A percentile compares a stretch with the other conserved stretches of the same genome.
phyloP scores from a whole-genome alignment of 2,329 filamentous ascomycete species.

The Xylariales sp. region DNA sequence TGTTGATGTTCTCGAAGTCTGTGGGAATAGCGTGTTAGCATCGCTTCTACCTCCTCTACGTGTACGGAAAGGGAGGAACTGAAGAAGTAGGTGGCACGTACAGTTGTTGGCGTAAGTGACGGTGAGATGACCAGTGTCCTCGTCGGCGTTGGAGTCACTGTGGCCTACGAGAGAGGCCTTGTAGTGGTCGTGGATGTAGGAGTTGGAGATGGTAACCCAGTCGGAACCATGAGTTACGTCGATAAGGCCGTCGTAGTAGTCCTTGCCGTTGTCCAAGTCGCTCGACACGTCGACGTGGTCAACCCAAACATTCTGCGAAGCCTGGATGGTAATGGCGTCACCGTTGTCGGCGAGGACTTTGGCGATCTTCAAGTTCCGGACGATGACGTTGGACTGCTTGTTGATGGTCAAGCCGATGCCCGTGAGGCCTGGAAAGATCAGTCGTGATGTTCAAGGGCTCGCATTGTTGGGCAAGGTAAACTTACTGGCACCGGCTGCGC shows the following conservation, averaged over 20 bases:
- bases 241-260: conserved; percentile 76
- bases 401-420: conserved; percentile 66
- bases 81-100: conserved; percentile 14
- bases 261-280: conserved; percentile 70
- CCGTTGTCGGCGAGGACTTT: conserved; percentile 67
- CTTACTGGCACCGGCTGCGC: conserved; percentile 53
- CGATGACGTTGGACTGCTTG: conserved; percentile 67
- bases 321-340: conserved; percentile 70
- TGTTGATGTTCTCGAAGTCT: conserved; percentile 59
- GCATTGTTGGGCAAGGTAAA: conserved; percentile 4
- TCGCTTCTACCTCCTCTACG: background rate
- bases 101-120: conserved; percentile 78
- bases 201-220: conserved; percentile 65
- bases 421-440: conserved; percentile 49
- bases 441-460: conserved; percentile 4
- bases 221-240: conserved; percentile 73
- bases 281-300: conserved; percentile 75
- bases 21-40: background rate
- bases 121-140: conserved; percentile 73
- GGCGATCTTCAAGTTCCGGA: conserved; percentile 70
- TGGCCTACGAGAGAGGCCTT: conserved; percentile 59
- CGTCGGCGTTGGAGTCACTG: conserved; percentile 65
- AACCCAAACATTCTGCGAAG: conserved; percentile 71
- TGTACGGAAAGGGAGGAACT: background rate
- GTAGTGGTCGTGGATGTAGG: conserved; percentile 61